Evolutionary conservation across 1,139 yeast species (phyloP).

Genomic region (Hyphopichia fennica): DNA sequence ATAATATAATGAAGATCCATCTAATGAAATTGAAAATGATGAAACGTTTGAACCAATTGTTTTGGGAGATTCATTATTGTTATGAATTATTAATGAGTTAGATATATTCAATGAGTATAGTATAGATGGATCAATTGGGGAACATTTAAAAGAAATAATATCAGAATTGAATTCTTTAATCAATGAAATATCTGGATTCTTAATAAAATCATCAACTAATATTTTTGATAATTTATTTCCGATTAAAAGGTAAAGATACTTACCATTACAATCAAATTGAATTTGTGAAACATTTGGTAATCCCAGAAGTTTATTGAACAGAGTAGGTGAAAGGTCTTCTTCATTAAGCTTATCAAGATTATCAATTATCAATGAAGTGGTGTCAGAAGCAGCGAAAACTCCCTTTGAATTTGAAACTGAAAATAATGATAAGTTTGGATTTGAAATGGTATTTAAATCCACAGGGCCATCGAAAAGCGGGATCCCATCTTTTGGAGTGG

Average conservation of each 20-base stretch:
- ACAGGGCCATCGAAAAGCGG: constrained; percentile 26
- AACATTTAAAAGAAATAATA: neutral
- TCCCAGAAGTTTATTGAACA: neutral
- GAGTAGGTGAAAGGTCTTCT: neutral
- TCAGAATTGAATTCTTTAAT: neutral
- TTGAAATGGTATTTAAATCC: constrained; percentile 18
- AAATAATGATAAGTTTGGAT: constrained; percentile 25
- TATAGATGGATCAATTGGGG: neutral
- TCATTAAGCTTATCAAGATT: constrained; percentile 5
- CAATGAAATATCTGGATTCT: neutral
- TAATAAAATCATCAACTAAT: neutral
- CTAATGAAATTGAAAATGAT: constrained; percentile 13
- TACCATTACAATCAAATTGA: neutral
- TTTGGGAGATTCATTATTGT: neutral
- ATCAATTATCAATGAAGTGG: constrained; percentile 11
- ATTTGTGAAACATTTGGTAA: neutral
- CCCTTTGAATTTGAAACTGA: constrained; percentile 26
- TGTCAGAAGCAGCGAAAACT: constrained; percentile 35
- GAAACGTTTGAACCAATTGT: constrained; percentile 9
- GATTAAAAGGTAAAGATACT: neutral
- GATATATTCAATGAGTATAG: neutral
- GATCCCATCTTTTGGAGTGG: constrained; percentile 26
- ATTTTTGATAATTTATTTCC: neutral
- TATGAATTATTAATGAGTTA: neutral
- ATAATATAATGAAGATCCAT: constrained; percentile 9